Conservation (phyloP, 805 yeast species). For the Debaryomyces maramus region DNA sequence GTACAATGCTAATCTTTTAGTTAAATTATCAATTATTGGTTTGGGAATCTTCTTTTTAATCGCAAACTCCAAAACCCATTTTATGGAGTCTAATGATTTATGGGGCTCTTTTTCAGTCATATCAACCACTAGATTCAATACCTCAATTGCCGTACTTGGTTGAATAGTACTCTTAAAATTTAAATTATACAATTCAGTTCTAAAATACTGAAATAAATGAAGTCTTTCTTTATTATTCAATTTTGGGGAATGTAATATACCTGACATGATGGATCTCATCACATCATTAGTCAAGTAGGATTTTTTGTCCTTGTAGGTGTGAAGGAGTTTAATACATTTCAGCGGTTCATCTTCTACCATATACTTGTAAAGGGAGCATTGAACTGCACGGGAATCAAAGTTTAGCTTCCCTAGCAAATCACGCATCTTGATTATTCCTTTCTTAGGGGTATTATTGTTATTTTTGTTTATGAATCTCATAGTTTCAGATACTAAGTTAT, state of each 20-base stretch:
- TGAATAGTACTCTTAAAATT: conserved; percentile 15
- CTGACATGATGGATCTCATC: conserved; percentile 25
- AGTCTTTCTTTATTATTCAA: conserved; percentile 19
- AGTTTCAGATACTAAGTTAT: conserved; percentile 16
- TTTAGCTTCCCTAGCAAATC: conserved; percentile 17
- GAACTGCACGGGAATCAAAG: conserved; percentile 11
- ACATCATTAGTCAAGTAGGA: conserved; percentile 17
- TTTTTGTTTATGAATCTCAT: conserved; percentile 19
- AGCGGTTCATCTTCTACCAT: conserved; percentile 29
- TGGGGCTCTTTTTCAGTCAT: conserved; percentile 9
- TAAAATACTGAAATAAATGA: conserved; percentile 17
- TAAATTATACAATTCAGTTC: conserved; percentile 13
- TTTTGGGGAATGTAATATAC: conserved; percentile 23
- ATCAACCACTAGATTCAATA: conserved; percentile 10
- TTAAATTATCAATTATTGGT: conserved; percentile 7
- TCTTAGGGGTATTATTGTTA: conserved; percentile 4
- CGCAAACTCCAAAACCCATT: conserved; percentile 9
- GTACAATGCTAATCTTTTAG: conserved; percentile 2
- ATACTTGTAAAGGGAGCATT: conserved; percentile 19
- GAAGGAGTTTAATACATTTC: conserved; percentile 25
- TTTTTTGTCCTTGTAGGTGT: conserved; percentile 19
- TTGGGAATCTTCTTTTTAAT: conserved; percentile 9
- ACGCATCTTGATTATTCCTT: conserved; percentile 20
- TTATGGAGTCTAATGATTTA: conserved; percentile 4
- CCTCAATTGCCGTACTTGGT: conserved; percentile 14